Conservation (phyloP, 2,329 filamentous ascomycete species). For the Lachnellula arida region DNA sequence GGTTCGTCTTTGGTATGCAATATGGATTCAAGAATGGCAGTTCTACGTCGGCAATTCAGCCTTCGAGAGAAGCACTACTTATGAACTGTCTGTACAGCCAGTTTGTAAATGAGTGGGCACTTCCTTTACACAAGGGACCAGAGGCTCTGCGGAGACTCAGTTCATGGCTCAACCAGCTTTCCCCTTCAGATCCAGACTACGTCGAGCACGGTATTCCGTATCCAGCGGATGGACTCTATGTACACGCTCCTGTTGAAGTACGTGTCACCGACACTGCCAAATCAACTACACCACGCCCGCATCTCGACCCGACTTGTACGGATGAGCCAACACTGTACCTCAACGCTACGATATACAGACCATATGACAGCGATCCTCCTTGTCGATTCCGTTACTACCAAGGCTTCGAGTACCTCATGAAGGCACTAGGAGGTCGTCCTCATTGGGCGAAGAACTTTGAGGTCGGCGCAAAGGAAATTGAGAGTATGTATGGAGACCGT, state of each 20-base stretch:
- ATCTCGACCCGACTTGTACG: slow-evolving; percentile 65
- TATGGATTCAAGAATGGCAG: slow-evolving; percentile 78
- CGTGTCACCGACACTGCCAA: slow-evolving; percentile 68
- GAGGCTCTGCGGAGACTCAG: slow-evolving; percentile 80
- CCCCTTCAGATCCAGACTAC: slow-evolving; percentile 59
- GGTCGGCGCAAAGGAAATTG: slow-evolving; percentile 55
- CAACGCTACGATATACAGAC: slow-evolving; percentile 84
- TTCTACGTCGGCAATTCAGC: slow-evolving; percentile 70
- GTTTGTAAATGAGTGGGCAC: slow-evolving; percentile 96
- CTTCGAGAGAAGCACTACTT: slow-evolving; percentile 72
- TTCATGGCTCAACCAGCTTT: slow-evolving; percentile 71
- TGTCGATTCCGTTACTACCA: slow-evolving; percentile 76
- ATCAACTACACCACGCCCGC: slow-evolving; percentile 45
- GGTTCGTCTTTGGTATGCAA: slow-evolving; percentile 97
- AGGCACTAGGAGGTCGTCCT: slow-evolving; percentile 72
- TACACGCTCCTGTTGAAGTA: slow-evolving; percentile 91
- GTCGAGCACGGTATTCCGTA: slow-evolving; percentile 70
- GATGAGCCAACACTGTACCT: slow-evolving; percentile 77
- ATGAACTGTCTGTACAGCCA: slow-evolving; percentile 99
- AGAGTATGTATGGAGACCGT: slow-evolving; percentile 63
- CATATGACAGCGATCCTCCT: slow-evolving; percentile 73
- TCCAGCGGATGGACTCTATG: slow-evolving; percentile 71
- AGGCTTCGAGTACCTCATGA: slow-evolving; percentile 89
- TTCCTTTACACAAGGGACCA: slow-evolving; percentile 79
- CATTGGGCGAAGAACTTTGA: slow-evolving; percentile 94